Evolutionary conservation across 306 rosid species (phyloP).

Genomic region (Malus orientalis): DNA sequence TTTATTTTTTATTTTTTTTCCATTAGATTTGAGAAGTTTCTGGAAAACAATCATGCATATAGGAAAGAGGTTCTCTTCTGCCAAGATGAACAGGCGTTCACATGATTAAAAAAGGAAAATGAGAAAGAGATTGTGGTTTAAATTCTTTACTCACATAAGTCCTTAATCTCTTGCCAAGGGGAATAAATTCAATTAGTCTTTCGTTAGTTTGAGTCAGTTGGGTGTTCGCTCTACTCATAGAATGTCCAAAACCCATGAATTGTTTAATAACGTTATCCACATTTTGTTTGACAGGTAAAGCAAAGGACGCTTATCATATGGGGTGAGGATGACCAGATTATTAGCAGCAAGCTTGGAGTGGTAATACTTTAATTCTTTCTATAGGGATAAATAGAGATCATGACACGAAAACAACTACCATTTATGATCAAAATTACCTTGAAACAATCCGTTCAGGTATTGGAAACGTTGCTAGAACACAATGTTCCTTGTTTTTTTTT

Average conservation of each 20-base stretch:
- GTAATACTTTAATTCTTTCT: constrained; percentile 29
- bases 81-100: neutral
- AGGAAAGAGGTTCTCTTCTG: neutral
- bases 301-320: constrained; percentile 85
- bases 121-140: neutral
- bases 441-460: neutral
- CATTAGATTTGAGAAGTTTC: neutral
- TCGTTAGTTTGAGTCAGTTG: too few relatives aligned
- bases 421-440: neutral
- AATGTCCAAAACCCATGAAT: neutral
- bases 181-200: neutral
- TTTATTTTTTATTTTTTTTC: too few relatives aligned
- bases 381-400: neutral
- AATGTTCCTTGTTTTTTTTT: neutral
- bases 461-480: neutral
- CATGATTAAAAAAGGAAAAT: too few relatives aligned
- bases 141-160: neutral
- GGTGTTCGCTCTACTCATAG: neutral
- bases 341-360: constrained; percentile 81
- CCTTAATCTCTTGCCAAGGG: neutral
- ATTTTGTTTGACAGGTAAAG: constrained; percentile 53
- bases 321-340: constrained; percentile 86
- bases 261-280: neutral
- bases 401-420: neutral
- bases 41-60: neutral